Evolutionary conservation across 2,329 filamentous ascomycete species (phyloP).

Genomic region (Tetracladium maxilliforme): DNA sequence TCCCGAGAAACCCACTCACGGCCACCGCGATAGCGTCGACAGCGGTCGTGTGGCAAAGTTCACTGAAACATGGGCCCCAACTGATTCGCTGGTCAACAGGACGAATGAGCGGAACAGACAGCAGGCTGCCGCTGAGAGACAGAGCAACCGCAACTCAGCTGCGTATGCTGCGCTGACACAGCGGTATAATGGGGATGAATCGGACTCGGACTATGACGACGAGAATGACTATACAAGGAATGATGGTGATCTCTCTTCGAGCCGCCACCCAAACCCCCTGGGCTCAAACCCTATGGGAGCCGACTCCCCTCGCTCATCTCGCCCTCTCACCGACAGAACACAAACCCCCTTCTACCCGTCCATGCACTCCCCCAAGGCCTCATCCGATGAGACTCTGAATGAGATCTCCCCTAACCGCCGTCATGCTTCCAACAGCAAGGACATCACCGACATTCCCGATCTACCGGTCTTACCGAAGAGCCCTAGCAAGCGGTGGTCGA

Average conservation of each 20-base stretch:
- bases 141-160: too few species aligned
- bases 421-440: constrained; percentile 24
- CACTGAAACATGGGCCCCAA: too few species aligned
- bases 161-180: too few species aligned
- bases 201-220: too few species aligned
- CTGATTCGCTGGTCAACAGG: too few species aligned
- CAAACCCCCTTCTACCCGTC: constrained; percentile 16
- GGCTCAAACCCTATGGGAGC: constrained; percentile 1
- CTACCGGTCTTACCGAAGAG: neutral
- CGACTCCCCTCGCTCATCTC: neutral
- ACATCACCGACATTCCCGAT: constrained; percentile 24
- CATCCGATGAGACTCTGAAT: constrained; percentile 15
- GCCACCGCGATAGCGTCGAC: too few species aligned
- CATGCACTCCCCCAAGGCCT: constrained; percentile 11
- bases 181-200: too few species aligned
- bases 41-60: too few species aligned
- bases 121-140: too few species aligned
- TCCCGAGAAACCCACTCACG: too few species aligned
- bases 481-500: constrained; percentile 7
- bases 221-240: constrained; percentile 1
- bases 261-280: constrained; percentile 1
- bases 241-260: constrained; percentile 1
- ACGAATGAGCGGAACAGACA: too few species aligned
- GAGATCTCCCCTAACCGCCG: constrained; percentile 30
- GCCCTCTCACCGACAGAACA: constrained; percentile 1